Percentiles rank a stretch among this genome's conserved stretches.
Evolutionary conservation across 169 alveolate genomes (phyloP).

Genomic region (Plasmodium berghei): DNA sequence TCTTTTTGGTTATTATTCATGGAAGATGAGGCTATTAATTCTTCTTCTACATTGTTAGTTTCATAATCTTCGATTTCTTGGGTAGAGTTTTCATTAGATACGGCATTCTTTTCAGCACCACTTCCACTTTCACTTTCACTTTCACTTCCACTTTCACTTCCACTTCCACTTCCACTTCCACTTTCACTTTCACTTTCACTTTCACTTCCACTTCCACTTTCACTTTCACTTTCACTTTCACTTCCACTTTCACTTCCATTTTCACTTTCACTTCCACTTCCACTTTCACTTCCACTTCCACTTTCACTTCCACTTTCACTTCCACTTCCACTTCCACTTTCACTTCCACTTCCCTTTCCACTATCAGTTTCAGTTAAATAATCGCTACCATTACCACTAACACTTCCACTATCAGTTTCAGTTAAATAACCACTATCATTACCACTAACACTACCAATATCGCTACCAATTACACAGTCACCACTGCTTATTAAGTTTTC

Average conservation of each 20-base stretch:
- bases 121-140: not conserved
- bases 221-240: not conserved
- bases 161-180: not conserved
- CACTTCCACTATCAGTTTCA: not conserved
- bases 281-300: not conserved
- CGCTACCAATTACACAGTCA: not conserved
- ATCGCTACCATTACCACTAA: not conserved
- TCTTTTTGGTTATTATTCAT: not conserved
- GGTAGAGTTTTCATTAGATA: too few species aligned
- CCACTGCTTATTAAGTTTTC: not conserved
- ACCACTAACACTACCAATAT: not conserved
- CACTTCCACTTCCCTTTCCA: too few species aligned
- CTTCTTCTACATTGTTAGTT: not conserved
- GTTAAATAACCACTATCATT: not conserved
- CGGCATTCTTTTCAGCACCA: not conserved
- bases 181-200: not conserved
- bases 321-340: not conserved
- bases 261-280: not conserved
- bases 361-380: too few species aligned
- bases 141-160: not conserved
- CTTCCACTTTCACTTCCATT: not conserved
- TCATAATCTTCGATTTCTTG: not conserved
- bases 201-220: not conserved
- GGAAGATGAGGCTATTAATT: not conserved
- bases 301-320: not conserved